Evolutionary conservation across 75 land plant species (phyloP).

Genomic region (Larix kaempferi): DNA sequence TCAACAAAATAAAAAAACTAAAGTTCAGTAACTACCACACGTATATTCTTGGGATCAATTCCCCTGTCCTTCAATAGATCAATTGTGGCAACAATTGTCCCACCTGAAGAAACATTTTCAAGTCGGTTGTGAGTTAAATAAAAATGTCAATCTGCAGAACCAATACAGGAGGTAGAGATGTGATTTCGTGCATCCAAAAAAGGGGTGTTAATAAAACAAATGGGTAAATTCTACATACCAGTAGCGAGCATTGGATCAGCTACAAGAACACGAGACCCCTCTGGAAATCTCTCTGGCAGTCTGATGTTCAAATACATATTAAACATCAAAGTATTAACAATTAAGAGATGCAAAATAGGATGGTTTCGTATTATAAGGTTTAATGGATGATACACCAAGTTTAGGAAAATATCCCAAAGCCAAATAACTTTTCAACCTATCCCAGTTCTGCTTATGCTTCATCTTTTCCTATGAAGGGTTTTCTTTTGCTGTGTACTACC

Average conservation of each 20-base stretch:
- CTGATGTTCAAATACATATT: slow-evolving; percentile 33
- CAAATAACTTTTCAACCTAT: too few species aligned
- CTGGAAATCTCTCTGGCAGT: slow-evolving; percentile 85
- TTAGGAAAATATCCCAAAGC: too few species aligned
- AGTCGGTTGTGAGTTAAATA: not conserved
- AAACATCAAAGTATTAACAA: too few species aligned
- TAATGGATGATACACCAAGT: too few species aligned
- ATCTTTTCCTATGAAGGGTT: too few species aligned
- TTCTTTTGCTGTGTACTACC: too few species aligned
- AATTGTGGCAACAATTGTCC: slow-evolving; percentile 90
- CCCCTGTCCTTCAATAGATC: slow-evolving; percentile 80
- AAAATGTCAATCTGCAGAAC: not conserved
- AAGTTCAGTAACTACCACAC: slow-evolving; percentile 65
- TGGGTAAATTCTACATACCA: slow-evolving; percentile 37
- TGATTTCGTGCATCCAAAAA: not conserved
- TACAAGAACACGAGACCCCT: slow-evolving; percentile 75
- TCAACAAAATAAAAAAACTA: slow-evolving; percentile 4
- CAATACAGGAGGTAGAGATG: not conserved
- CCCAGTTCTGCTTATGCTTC: too few species aligned
- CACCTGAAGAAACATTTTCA: slow-evolving; percentile 54
- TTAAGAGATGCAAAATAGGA: too few species aligned
- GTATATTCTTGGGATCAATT: slow-evolving; percentile 70
- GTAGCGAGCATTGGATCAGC: slow-evolving; percentile 99
- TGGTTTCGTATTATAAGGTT: too few species aligned
- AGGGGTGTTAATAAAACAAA: not conserved